Evolutionary conservation across 192 early-diverging fungal genomes (phyloP).

Genomic region (Coemansia sp.): DNA sequence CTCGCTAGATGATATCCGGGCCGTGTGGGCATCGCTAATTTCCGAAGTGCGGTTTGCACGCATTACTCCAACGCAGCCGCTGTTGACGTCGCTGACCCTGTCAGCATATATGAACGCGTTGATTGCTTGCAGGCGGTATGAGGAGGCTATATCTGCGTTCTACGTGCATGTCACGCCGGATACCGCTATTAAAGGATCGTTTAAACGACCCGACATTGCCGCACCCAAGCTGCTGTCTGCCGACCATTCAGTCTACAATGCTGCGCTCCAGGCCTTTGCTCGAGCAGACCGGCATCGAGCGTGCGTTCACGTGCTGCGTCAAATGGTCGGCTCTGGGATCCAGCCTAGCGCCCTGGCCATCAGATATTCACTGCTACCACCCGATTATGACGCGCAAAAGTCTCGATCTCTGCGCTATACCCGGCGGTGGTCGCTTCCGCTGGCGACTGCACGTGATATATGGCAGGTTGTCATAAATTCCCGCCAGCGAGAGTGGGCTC

Average conservation of each 20-base stretch:
- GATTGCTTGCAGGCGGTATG: constrained; percentile 20
- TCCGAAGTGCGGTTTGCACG: constrained; percentile 8
- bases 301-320: constrained; percentile 20
- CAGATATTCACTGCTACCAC: constrained; percentile 36
- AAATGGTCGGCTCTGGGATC: constrained; percentile 21
- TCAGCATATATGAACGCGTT: constrained; percentile 41
- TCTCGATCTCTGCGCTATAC: constrained; percentile 1
- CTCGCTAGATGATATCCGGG: constrained; percentile 11
- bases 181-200: not conserved
- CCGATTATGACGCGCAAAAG: constrained; percentile 2
- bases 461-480: constrained; percentile 21
- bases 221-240: constrained; percentile 2
- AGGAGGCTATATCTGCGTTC: constrained; percentile 27
- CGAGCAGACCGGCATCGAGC: constrained; percentile 25
- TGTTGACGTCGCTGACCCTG: constrained; percentile 34
- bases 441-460: constrained; percentile 21
- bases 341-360: constrained; percentile 27
- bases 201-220: not conserved
- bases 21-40: constrained; percentile 30
- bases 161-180: constrained; percentile 8
- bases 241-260: constrained; percentile 32
- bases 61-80: not conserved
- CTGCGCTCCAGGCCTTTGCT: constrained; percentile 30
- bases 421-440: constrained; percentile 31
- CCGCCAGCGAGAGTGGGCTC: constrained; percentile 22